Base-by-base conservation (phyloP, 169 alveolate genomes). In the Plasmodium knowlesi region DNA sequence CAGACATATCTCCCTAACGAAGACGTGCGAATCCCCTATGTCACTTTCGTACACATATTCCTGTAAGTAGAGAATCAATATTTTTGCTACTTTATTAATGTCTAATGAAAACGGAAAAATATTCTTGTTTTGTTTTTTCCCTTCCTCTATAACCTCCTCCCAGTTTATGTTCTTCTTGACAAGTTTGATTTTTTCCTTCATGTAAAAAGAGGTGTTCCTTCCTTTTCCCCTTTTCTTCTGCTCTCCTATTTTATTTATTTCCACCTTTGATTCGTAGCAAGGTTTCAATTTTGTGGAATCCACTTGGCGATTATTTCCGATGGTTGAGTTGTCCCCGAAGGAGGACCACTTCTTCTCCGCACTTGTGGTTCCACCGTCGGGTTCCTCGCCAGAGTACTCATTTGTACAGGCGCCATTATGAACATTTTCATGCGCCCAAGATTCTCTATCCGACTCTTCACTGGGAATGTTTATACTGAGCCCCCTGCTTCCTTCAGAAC, bases 11-110 rank as follows among this genome's bases (percentile, higher is more conserved):
- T 89, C 94, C 22, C 94, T 32, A 8, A 89, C 94, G 82, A 25
- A 89, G 19, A 89, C n/a, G 50, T 89, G 94, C 3, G 94, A 89
- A 79, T 89, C 94, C 12, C 94, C 94, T 39, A 80, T 79, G 82
- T 89, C 94, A 14, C 71, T 61, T 61, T 89, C 94, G 72, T 79
- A 89, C 22, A 89, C 82, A 79, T 89, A 89, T 79, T 89, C 94
- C 72, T 89, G 94, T 34, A 89, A 79, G 46, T 89, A 78, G 16
- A 57, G 46, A 79, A 89, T 89, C 46, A 89, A 19, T 79, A 89
- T 41, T 79, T 79, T 89, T 4, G 82, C 84, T 14, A 89, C 50
- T 61, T 89, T 89, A 54, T 89, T 78, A 10, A 89, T 89, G 71
- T 89, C 50, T 89, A 89, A 67, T 14, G 82, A 41, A 1, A 74